phyloP scores from a whole-genome alignment of 2,329 filamentous ascomycete genomes.

The Fusarium fujikuroi region DNA sequence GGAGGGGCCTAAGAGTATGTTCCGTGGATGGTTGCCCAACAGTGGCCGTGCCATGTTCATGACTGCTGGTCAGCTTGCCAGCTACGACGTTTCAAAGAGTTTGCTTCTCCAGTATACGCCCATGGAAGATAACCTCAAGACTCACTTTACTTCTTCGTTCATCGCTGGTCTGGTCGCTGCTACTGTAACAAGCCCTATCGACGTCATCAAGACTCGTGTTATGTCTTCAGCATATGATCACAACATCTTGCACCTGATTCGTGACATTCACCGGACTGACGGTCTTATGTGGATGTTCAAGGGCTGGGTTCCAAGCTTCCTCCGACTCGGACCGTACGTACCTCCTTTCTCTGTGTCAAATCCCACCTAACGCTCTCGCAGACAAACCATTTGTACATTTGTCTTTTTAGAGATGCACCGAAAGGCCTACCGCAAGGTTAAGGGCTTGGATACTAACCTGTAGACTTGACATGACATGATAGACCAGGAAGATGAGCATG shows the following conservation, averaged over 20 bases:
- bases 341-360: background rate
- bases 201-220: slow-evolving; percentile 89
- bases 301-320: slow-evolving; percentile 85
- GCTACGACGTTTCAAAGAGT: slow-evolving; percentile 84
- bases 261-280: slow-evolving; percentile 75
- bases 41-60: slow-evolving; percentile 84
- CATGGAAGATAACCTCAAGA: slow-evolving; percentile 75
- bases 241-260: slow-evolving; percentile 68
- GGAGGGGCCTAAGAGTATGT: slow-evolving; percentile 81
- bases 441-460: slow-evolving; percentile 49
- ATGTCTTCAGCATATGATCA: slow-evolving; percentile 73
- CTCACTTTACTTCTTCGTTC: slow-evolving; percentile 82
- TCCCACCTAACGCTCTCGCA: slow-evolving; percentile 45
- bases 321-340: slow-evolving; percentile 71
- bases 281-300: slow-evolving; percentile 88
- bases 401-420: slow-evolving; percentile 89
- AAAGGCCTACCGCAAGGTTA: slow-evolving; percentile 73
- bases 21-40: slow-evolving; percentile 88
- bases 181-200: slow-evolving; percentile 84
- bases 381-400: slow-evolving; percentile 88
- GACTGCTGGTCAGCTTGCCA: slow-evolving; percentile 86
- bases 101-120: slow-evolving; percentile 73
- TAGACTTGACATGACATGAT: slow-evolving; percentile 37
- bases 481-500: slow-evolving; percentile 35
- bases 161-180: slow-evolving; percentile 85